Evolutionary conservation across 2,329 filamentous ascomycete genomes (phyloP), one percentile per base, ranked within the genome.

Genomic region (Raffaelea arxii): DNA sequence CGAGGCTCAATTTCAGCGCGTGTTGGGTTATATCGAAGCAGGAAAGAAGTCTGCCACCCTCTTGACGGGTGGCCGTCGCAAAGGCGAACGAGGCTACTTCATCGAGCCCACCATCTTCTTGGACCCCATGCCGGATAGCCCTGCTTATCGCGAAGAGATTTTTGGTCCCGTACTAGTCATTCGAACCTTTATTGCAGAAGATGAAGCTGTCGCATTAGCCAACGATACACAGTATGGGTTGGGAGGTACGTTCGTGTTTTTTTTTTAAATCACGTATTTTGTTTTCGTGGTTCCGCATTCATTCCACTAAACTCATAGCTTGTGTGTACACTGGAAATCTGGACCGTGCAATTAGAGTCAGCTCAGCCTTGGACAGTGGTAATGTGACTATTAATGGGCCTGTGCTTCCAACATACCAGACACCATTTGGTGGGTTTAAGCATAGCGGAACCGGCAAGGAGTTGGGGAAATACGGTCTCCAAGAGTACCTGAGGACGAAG

Each of bases 291-390:
- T n/a, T n/a, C n/a, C n/a, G n/a, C n/a, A n/a, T n/a, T n/a, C n/a
- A n/a, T n/a, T n/a, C n/a, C n/a, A n/a, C 32, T 6, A 36, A 36
- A 36, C 32, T 16, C 4, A 14, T 16, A 36, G 32, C 32, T 14
- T 36, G 32, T 0, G 75, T 92, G 2, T 92, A 88, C 60, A 89
- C 85, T 0, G 68, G 75, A 53, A 79, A 86, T 57, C 63, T 91
- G 43, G 64, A 71, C 45, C 66, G 70, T 39, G 81, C 71, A 0
- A 58, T 85, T 50, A 67, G 74, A 11, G 62, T 85, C n/a, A 79
- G 80, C 9, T 72, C 66, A 53, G 67, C 71, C 51, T 77, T 84
- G 49, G 79, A 90, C 54, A 80, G 84, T 57, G 85, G 84, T 59
- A 66, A 67, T 27, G 75, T 80, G 69, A 80, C 73, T 2, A 63